Percentiles rank a stretch among this genome's conserved stretches.
Conservation (phyloP, 2,329 filamentous ascomycete species). For the Exserohilum rostratum region DNA sequence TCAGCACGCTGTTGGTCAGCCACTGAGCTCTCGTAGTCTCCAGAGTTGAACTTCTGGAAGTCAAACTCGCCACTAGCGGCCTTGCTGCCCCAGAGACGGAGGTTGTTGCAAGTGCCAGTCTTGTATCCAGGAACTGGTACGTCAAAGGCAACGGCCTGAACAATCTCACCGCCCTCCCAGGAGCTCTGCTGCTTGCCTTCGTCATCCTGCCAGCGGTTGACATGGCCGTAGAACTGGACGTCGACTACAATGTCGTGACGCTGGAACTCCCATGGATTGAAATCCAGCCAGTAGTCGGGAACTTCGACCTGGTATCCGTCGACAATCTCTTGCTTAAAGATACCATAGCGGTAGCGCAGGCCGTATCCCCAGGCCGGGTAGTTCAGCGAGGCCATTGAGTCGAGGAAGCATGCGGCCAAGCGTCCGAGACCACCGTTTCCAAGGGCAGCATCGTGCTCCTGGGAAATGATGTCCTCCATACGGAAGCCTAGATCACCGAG, state of each 20-base stretch:
- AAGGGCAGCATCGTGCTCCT: slow-evolving; percentile 94
- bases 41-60: slow-evolving; percentile 99
- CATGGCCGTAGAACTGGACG: slow-evolving; percentile 93
- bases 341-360: slow-evolving; percentile 87
- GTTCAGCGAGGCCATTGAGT: slow-evolving; percentile 92
- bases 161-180: slow-evolving; percentile 94
- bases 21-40: slow-evolving; percentile 96
- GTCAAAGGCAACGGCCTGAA: slow-evolving; percentile 91
- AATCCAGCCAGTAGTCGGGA: slow-evolving; percentile 98
- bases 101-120: slow-evolving; percentile 91
- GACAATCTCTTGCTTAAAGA: slow-evolving; percentile 99
- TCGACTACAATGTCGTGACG: slow-evolving; percentile 94
- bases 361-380: slow-evolving; percentile 98
- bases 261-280: slow-evolving; percentile 99
- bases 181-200: slow-evolving; percentile 74
- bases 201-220: slow-evolving; percentile 73
- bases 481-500: slow-evolving; percentile 90
- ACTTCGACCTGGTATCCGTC: slow-evolving; percentile 98
- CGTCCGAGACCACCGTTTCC: slow-evolving; percentile 96
- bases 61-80: slow-evolving; percentile 97
- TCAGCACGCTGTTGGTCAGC: slow-evolving; percentile 99
- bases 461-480: slow-evolving; percentile 91
- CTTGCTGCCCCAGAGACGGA: slow-evolving; percentile 97
- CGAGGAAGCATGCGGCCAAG: slow-evolving; percentile 94
- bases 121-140: slow-evolving; percentile 87